Percentiles rank a stretch among this genome's conserved stretches.
Evolutionary conservation across 306 rosid species (phyloP).

Genomic region (Myrica gale): DNA sequence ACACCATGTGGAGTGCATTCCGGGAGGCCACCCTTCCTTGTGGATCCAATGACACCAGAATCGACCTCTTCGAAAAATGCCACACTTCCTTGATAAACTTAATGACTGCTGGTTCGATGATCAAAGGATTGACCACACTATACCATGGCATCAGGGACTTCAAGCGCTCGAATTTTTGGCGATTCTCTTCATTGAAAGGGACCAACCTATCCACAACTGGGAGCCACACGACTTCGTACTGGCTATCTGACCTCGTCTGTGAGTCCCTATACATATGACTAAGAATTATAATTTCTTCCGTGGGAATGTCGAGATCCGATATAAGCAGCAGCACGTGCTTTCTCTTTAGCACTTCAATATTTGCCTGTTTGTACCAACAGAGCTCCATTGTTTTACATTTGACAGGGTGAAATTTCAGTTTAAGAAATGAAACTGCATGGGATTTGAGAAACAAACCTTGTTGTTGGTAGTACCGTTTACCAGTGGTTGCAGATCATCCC

Average conservation of each 20-base stretch:
- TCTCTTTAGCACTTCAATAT: conserved; percentile 65
- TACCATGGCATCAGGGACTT: conserved; percentile 65
- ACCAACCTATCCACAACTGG: conserved; percentile 51
- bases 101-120: conserved; percentile 55
- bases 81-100: conserved; percentile 68
- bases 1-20: conserved; percentile 76
- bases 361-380: conserved; percentile 41
- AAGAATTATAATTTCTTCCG: conserved; percentile 63
- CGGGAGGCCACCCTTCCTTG: conserved; percentile 60
- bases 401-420: background rate
- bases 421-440: background rate
- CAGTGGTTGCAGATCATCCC: conserved; percentile 41
- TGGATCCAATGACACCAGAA: conserved; percentile 76
- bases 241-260: conserved; percentile 27
- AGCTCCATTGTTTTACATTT: conserved; percentile 8
- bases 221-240: conserved; percentile 76
- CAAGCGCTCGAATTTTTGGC: conserved; percentile 47
- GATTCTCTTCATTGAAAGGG: conserved; percentile 32
- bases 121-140: conserved; percentile 53
- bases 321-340: conserved; percentile 74
- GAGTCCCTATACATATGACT: conserved; percentile 41
- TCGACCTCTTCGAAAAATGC: conserved; percentile 62
- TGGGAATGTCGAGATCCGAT: conserved; percentile 66
- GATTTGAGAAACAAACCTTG: conserved; percentile 38
- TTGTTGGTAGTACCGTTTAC: conserved; percentile 36